Evolutionary conservation across 805 yeast genomes (phyloP), one percentile per base, ranked within the genome.

Genomic region (Pichia cabralensis): DNA sequence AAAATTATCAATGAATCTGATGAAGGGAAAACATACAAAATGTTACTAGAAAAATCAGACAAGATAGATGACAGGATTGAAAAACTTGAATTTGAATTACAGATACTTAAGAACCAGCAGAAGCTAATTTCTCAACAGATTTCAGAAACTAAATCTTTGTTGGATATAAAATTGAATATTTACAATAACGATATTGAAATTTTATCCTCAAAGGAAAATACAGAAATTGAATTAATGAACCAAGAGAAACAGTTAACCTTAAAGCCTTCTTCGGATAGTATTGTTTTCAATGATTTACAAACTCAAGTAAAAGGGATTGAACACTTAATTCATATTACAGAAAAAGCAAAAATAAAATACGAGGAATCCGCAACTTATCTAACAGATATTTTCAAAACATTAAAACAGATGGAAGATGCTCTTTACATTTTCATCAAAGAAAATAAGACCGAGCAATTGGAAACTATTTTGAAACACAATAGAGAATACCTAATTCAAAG

Each of bases 111-210:
- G 28, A 42, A 42, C 3, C 65, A 63, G 45, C 61, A 61, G 33
- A 42, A 37, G 9, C 38, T 60, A 4, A 34, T 72, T 1, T 44
- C 47, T 8, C 34, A 43, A 8, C 76, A 71, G 44, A 51, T 71
- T 20, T 53, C 57, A 18, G 62, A 61, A 14, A 61, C 76, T 1
- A 63, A 67, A 43, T 69, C 76, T 3, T 60, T 71, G 3, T 42
- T 72, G 18, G 77, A 71, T 36, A 65, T 71, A 37, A 62, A 58
- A 40, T 48, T 71, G 1, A 64, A 71, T 10, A 60, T 60, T 27
- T 67, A 64, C 39, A 62, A 62, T 12, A 65, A 65, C 24, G 43
- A 55, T 3, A 36, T 56, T 13, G 49, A 47, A 12, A 40, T 34
- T 25, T 35, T 58, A 5, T 52, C 50, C 20, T 26, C 40, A 4